phyloP scores from a whole-genome alignment of 192 early-diverging fungal species.

The Coemansia asiatica region DNA sequence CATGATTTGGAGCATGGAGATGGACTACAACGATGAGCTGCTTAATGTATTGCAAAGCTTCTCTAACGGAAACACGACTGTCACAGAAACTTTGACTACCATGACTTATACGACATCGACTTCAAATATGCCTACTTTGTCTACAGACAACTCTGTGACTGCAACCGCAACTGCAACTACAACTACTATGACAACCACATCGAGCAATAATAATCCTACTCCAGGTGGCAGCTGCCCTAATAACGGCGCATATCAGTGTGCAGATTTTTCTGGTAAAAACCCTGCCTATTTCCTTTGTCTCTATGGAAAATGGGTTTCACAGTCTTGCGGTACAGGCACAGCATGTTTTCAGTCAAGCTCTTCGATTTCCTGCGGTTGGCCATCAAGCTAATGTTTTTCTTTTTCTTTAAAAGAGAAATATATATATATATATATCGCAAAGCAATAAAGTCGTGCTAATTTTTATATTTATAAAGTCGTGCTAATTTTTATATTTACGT shows the following conservation, averaged over 20 bases:
- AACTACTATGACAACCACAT: neutral
- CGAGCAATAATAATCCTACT: constrained; percentile 3
- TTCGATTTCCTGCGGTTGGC: constrained; percentile 18
- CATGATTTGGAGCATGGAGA: constrained; percentile 68
- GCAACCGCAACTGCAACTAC: neutral
- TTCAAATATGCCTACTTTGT: neutral
- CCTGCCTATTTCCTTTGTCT: constrained; percentile 16
- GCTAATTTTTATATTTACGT: too few relatives aligned
- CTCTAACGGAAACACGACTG: constrained; percentile 3
- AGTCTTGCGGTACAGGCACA: constrained; percentile 19
- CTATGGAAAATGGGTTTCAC: constrained; percentile 14
- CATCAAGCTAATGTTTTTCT: constrained; percentile 6
- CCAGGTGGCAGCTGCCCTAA: constrained; percentile 8
- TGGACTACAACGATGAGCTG: constrained; percentile 62
- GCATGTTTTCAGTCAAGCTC: constrained; percentile 20
- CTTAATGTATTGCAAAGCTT: constrained; percentile 25
- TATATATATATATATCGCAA: neutral
- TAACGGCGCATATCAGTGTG: constrained; percentile 15
- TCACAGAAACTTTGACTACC: neutral
- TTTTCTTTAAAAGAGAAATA: neutral
- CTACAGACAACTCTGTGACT: neutral
- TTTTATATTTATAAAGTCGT: neutral
- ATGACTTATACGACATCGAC: constrained; percentile 4
- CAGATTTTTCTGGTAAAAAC: constrained; percentile 13
- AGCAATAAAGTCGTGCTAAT: neutral